Conservation (phyloP, 805 yeast genomes). For the Kodamaea kaohsiungensis region DNA sequence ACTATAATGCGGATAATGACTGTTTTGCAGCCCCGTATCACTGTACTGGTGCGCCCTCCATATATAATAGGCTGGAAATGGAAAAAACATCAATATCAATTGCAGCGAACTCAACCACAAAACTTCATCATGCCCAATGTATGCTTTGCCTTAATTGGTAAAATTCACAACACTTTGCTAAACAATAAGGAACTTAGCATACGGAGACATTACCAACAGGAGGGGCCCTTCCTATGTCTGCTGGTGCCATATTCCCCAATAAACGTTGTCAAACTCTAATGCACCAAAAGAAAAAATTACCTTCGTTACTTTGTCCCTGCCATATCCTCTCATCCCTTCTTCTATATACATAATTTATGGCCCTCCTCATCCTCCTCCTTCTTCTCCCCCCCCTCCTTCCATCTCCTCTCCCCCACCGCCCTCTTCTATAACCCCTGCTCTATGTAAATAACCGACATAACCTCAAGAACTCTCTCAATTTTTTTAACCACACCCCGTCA, state of each 20-base stretch:
- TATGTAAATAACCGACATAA: background rate
- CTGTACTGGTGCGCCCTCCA: background rate
- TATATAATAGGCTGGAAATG: background rate
- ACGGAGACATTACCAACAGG: background rate
- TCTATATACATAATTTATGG: too few relatives aligned
- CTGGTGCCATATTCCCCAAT: background rate
- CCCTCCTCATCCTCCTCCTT: too few relatives aligned
- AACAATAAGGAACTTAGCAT: background rate
- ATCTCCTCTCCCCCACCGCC: background rate
- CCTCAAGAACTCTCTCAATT: background rate
- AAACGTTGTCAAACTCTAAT: background rate
- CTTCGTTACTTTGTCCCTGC: too few relatives aligned
- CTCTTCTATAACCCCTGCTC: background rate
- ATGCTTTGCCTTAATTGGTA: background rate
- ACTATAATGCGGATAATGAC: background rate
- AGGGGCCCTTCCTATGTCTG: background rate
- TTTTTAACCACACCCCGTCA: background rate
- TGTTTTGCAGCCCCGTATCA: background rate
- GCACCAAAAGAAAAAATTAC: background rate
- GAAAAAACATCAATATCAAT: conserved; percentile 2
- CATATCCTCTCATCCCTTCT: too few relatives aligned
- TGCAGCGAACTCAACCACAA: conserved; percentile 2
- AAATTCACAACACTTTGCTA: background rate
- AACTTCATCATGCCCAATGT: background rate
- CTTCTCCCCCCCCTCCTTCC: too few relatives aligned